Percentiles rank a stretch among this genome's conserved stretches.
phyloP scores from a whole-genome alignment of 73 alveolate genomes.

The Paraurostyla sp. region DNA sequence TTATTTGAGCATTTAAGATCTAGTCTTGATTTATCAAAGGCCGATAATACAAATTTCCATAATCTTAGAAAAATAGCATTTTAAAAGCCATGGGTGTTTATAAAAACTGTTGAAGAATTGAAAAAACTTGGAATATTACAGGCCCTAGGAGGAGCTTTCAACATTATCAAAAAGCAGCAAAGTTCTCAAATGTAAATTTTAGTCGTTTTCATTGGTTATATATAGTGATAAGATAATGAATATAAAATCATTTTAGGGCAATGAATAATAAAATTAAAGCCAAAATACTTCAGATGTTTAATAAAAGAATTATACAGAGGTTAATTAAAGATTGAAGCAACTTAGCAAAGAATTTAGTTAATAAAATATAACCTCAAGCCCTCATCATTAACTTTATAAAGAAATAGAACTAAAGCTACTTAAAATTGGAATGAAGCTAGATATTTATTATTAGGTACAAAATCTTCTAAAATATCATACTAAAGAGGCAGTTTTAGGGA shows the following conservation, averaged over 20 bases:
- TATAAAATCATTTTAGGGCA: slow-evolving; percentile 1
- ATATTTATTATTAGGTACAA: slow-evolving; percentile 37
- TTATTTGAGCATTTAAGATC: slow-evolving; percentile 49
- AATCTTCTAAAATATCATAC: slow-evolving; percentile 26
- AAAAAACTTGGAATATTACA: neutral
- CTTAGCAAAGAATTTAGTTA: neutral
- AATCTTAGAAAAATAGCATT: neutral
- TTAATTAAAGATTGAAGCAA: neutral
- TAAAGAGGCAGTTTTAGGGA: slow-evolving; percentile 2
- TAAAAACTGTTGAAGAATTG: slow-evolving; percentile 32
- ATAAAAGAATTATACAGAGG: neutral
- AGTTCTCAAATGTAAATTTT: slow-evolving; percentile 29
- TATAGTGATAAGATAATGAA: slow-evolving; percentile 24
- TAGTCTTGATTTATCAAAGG: slow-evolving; percentile 1
- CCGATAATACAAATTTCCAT: slow-evolving; percentile 12
- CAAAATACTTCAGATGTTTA: neutral
- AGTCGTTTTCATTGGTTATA: neutral
- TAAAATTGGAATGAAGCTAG: neutral
- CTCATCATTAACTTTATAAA: neutral
- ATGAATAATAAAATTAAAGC: neutral
- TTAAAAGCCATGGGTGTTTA: slow-evolving; percentile 24
- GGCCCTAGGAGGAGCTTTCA: neutral
- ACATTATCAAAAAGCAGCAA: neutral
- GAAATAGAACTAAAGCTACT: slow-evolving; percentile 22
- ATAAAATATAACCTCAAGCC: neutral